Evolutionary conservation across 2,329 filamentous ascomycete species (phyloP).

Genomic region (Alternaria sp.): DNA sequence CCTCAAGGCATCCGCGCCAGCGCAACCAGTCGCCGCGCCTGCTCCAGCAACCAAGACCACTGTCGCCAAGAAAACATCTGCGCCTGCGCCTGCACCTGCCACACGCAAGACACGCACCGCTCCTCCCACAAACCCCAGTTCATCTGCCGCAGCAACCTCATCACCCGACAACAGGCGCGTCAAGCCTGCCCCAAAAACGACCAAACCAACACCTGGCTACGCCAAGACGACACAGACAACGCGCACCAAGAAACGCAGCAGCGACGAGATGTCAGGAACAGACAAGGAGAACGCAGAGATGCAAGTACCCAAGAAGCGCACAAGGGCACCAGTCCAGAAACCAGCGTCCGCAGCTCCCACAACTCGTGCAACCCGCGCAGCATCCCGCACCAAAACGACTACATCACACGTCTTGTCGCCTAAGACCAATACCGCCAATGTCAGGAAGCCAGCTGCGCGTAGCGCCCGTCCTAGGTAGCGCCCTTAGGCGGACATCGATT

Average conservation of each 20-base stretch:
- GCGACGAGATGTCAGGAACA: slow-evolving; percentile 36
- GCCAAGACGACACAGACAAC: slow-evolving; percentile 16
- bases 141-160: slow-evolving; percentile 10
- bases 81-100: slow-evolving; percentile 11
- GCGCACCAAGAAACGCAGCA: slow-evolving; percentile 37
- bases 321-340: slow-evolving; percentile 19
- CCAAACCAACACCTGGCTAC: slow-evolving; percentile 19
- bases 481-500: slow-evolving; percentile 20
- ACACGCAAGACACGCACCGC: slow-evolving; percentile 19
- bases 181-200: slow-evolving; percentile 16
- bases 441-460: slow-evolving; percentile 29
- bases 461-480: slow-evolving; percentile 30
- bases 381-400: slow-evolving; percentile 31
- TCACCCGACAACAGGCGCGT: slow-evolving; percentile 15
- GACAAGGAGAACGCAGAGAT: slow-evolving; percentile 43
- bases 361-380: slow-evolving; percentile 32
- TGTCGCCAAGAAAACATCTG: slow-evolving; percentile 20
- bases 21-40: slow-evolving; percentile 14
- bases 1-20: slow-evolving; percentile 53
- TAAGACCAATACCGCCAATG: slow-evolving; percentile 31
- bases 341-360: slow-evolving; percentile 15
- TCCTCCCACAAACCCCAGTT: slow-evolving; percentile 11
- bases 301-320: slow-evolving; percentile 33
- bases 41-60: slow-evolving; percentile 21
- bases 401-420: slow-evolving; percentile 31